Percentiles rank a stretch among this genome's conserved stretches.
phyloP scores from a whole-genome alignment of 768 basidiomycete species.

The Auricularia auricula-judae region DNA sequence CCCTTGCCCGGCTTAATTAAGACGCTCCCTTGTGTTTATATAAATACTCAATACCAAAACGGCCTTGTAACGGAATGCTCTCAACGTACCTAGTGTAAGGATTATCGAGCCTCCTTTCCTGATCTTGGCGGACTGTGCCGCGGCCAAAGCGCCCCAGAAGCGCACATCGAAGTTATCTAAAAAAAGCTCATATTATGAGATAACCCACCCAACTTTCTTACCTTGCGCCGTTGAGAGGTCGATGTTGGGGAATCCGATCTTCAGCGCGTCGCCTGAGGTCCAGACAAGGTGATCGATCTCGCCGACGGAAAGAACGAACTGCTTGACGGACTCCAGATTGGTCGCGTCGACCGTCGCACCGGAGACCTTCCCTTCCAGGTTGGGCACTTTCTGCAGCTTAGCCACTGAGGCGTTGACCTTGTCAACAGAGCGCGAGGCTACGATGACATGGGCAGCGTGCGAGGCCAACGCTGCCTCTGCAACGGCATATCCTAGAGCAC shows the following conservation, averaged over 20 bases:
- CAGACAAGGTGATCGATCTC: slow-evolving; percentile 9
- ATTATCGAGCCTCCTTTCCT: slow-evolving; percentile 1
- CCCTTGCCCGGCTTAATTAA: slow-evolving; percentile 2
- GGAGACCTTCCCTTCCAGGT: not conserved
- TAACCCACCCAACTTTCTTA: not conserved
- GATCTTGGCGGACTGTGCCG: slow-evolving; percentile 3
- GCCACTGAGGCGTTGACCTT: slow-evolving; percentile 3
- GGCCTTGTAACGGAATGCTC: too few relatives aligned
- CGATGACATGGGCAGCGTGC: slow-evolving; percentile 2
- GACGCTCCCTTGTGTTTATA: not conserved
- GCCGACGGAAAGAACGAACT: slow-evolving; percentile 2
- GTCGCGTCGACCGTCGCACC: slow-evolving; percentile 3
- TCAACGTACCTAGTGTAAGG: not conserved
- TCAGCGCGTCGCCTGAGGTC: slow-evolving; percentile 6
- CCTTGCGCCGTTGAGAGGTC: not conserved
- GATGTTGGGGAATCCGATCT: not conserved
- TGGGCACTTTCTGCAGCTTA: not conserved
- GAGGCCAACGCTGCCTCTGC: slow-evolving; percentile 2
- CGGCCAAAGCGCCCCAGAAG: slow-evolving; percentile 5
- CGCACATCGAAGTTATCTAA: slow-evolving; percentile 4
- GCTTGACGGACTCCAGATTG: slow-evolving; percentile 2
- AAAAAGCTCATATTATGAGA: not conserved
- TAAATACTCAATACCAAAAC: too few relatives aligned
- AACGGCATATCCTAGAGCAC: slow-evolving; percentile 2
- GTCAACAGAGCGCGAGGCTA: slow-evolving; percentile 2